Evolutionary conservation across 1,139 yeast species (phyloP).

Genomic region (Pneumocystis canis): DNA sequence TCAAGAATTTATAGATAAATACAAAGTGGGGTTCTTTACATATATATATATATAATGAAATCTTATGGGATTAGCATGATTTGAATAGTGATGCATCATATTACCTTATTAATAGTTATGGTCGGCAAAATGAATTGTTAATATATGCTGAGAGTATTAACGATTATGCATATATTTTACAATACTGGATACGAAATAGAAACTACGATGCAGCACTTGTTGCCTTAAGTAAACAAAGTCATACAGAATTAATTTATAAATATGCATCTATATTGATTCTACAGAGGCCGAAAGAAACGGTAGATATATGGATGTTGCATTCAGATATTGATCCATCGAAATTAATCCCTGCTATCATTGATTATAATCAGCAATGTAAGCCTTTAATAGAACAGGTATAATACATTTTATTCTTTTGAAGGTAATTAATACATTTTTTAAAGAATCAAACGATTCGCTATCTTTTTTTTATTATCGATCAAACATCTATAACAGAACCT

Average conservation of each 20-base stretch:
- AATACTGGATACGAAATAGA: conserved; percentile 51
- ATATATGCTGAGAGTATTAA: conserved; percentile 52
- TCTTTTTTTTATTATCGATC: conserved; percentile 44
- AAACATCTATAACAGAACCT: conserved; percentile 34
- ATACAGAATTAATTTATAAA: conserved; percentile 42
- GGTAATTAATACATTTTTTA: conserved; percentile 14
- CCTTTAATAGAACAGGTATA: conserved; percentile 4
- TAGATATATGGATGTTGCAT: conserved; percentile 63
- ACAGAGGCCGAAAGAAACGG: conserved; percentile 54
- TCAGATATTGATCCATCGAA: conserved; percentile 39
- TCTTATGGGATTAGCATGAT: conserved; percentile 17
- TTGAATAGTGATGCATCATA: conserved; percentile 56
- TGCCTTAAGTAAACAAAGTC: conserved; percentile 36
- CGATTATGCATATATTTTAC: conserved; percentile 55
- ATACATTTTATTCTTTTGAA: conserved; percentile 2
- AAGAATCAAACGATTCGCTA: conserved; percentile 56
- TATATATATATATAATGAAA: neutral
- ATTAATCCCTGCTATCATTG: conserved; percentile 60
- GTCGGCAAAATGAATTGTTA: conserved; percentile 48
- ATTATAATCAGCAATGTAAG: conserved; percentile 33
- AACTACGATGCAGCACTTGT: conserved; percentile 64
- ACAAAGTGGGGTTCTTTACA: conserved; percentile 22
- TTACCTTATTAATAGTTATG: conserved; percentile 54
- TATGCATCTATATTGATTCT: conserved; percentile 54
- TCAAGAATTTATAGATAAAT: conserved; percentile 37